Base-by-base conservation (phyloP, 2,329 filamentous ascomycete genomes). In the Aspergillus sp. region DNA sequence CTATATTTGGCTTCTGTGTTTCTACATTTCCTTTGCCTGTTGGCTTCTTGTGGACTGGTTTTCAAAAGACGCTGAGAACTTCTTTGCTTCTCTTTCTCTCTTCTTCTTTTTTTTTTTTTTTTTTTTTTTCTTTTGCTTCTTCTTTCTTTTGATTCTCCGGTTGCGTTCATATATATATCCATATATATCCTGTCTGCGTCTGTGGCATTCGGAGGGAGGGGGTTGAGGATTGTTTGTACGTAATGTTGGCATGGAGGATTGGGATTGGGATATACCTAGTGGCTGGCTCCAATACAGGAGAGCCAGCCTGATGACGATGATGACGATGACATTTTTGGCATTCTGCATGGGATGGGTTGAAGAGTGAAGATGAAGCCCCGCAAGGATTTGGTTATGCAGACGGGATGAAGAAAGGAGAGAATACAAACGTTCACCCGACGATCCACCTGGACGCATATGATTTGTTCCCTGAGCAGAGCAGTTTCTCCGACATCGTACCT, bases 91-190 rank as follows among this genome's bases (percentile, higher is more conserved):
- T 52, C 31, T 39, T 14, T 54, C 42, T 47, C 16, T 22, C 54
- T 54, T 20, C 20, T 49, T 39, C 45, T 52, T 22, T 31, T 14
- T 54, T 39, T 57, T 29, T 39, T 49, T 54, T 39, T 57, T 29
- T 39, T 49, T 52, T 22, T 31, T 14, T 56, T 53, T 39, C 18
- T 55, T 55, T 54, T 39, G 49, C 14, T 51, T 26, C 61, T 50
- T 50, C 36, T 39, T 60, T 57, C 36, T 39, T 60, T 57, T 29
- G 22, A 50, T 46, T 58, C 32, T 59, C 52, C 36, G 32, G 60
- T 60, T 65, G 60, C 54, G 59, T 58, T 54, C 62, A 61, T 63
- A 65, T 64, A 65, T 65, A 65, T 63, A 65, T 61, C 26, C 7
- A 29, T 29, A 29, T 12, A 36, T 36, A 9, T 16, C 42, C 32